Base-by-base conservation (phyloP, 352 stramenopile genomes). In the Phytophthora quininea region DNA sequence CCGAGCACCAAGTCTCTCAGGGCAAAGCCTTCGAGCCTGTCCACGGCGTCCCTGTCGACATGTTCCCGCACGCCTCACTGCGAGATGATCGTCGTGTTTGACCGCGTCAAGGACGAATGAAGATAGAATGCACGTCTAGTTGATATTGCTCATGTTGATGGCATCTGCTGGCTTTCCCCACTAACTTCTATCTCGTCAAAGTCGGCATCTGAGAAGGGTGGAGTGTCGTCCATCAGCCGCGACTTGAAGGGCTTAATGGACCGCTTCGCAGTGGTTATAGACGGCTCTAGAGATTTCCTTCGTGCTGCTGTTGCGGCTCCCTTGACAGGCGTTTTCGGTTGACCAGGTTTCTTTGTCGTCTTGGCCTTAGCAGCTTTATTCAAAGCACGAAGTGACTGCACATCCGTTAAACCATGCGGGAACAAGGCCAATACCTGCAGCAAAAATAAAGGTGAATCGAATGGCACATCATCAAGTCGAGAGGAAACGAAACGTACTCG, bases 11-110 rank as follows among this genome's bases (percentile, higher is more conserved):
- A 98, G 72, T 95, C 92, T 35, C 87, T 98, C 81, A 81, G 31
- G 97, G 97, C 38, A 69, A 87, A 27, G 82, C 97, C 1, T 99
- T 99, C 73, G 76, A 88, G 48, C 89, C 92, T 14, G 93, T 98
- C 33, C 84, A 94, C 59, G 92, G 95, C 7, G 92, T 96, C 43
- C 97, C 97, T 2, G 97, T 99, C 35, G 98, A 99, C 78, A 98
- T 99, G 93, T 99, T 99, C 76, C 98, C 98, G 1, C 92, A 99
- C 97, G 14, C 83, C 86, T 32, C 98, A 99, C 84, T 99, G 95
- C 74, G 98, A 99, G 80, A 97, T 99, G 86, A 96, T 99, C 43
- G 97, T 99, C 69, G 93, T 98, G 7, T 99, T 99, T 71, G 97
- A 99, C 62, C 89, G 92, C 35, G 77, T 84, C 42, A 79, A 83